A percentile compares a stretch with the other conserved stretches of the same genome.
These are phyloP conservation scores for Gloeostereum incarnatum DNA, from an alignment of 768 basidiomycete genomes.

Conservation along the genomic window DNA sequence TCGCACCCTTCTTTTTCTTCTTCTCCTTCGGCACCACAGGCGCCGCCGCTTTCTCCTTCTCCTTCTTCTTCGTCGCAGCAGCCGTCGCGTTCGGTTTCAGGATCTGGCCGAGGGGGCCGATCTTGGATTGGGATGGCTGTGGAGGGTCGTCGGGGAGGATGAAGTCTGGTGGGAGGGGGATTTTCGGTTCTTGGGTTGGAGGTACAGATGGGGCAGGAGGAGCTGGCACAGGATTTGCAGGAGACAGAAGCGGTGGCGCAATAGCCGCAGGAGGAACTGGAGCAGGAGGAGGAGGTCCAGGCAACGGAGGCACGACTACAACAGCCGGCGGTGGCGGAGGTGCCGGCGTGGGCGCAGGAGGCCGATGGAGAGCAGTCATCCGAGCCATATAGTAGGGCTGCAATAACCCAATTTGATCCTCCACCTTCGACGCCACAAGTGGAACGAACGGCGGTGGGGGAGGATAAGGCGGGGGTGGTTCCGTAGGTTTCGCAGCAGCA, in stretches of 20 bases:
- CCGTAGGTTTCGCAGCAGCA: slow-evolving; percentile 55
- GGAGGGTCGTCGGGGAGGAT: slow-evolving; percentile 61
- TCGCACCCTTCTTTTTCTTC: slow-evolving; percentile 37
- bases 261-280: slow-evolving; percentile 6
- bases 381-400: slow-evolving; percentile 62
- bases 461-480: slow-evolving; percentile 78
- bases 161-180: slow-evolving; percentile 11
- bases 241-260: background rate
- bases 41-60: slow-evolving; percentile 10
- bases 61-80: slow-evolving; percentile 56
- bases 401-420: slow-evolving; percentile 81
- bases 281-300: slow-evolving; percentile 8
- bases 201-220: slow-evolving; percentile 1
- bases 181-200: background rate
- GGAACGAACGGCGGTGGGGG: slow-evolving; percentile 77
- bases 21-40: slow-evolving; percentile 16
- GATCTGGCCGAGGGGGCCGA: slow-evolving; percentile 76
- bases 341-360: slow-evolving; percentile 10
- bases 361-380: slow-evolving; percentile 32
- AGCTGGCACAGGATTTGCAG: background rate
- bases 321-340: slow-evolving; percentile 13
- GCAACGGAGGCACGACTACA: slow-evolving; percentile 8
- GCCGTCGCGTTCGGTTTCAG: slow-evolving; percentile 36
- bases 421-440: slow-evolving; percentile 54
- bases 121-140: slow-evolving; percentile 48